Conservation (phyloP, 345 rosid genomes). For the Salix udensis region DNA sequence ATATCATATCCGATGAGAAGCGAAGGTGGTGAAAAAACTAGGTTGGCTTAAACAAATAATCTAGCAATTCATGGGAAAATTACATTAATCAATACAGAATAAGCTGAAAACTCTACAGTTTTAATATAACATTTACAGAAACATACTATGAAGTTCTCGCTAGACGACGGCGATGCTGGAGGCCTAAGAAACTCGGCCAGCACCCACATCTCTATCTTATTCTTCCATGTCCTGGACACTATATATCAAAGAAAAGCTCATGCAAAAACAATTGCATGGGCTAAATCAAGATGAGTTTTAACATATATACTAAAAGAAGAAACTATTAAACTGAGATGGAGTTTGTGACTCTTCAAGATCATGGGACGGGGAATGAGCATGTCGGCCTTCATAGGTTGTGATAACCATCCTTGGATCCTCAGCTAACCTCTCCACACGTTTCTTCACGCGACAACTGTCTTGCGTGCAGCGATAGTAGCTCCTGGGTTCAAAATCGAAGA, state of each 20-base stretch:
- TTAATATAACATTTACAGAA: neutral
- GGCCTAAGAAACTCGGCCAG: neutral
- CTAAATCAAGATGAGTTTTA: neutral
- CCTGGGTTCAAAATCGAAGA: slow-evolving; percentile 36
- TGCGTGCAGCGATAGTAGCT: slow-evolving; percentile 96
- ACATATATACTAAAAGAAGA: slow-evolving; percentile 51
- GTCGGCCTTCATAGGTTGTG: slow-evolving; percentile 96
- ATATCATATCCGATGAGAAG: no score
- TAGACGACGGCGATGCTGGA: neutral
- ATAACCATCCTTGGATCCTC: slow-evolving; percentile 99
- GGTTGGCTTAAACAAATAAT: neutral
- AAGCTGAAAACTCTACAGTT: neutral
- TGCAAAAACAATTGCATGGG: neutral
- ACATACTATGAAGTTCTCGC: neutral
- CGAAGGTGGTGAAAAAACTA: neutral
- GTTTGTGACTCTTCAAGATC: slow-evolving; percentile 57
- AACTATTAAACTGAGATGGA: slow-evolving; percentile 45
- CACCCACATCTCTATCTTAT: neutral
- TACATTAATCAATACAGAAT: neutral
- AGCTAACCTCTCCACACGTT: slow-evolving; percentile 93
- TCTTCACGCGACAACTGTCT: slow-evolving; percentile 90
- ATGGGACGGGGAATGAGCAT: slow-evolving; percentile 78
- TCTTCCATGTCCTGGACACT: neutral
- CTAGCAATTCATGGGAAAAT: neutral
- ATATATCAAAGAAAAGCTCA: neutral